These are phyloP conservation scores for Ophiostoma quercus DNA, from an alignment of 2,329 filamentous ascomycete genomes.

Conservation along the genomic window DNA sequence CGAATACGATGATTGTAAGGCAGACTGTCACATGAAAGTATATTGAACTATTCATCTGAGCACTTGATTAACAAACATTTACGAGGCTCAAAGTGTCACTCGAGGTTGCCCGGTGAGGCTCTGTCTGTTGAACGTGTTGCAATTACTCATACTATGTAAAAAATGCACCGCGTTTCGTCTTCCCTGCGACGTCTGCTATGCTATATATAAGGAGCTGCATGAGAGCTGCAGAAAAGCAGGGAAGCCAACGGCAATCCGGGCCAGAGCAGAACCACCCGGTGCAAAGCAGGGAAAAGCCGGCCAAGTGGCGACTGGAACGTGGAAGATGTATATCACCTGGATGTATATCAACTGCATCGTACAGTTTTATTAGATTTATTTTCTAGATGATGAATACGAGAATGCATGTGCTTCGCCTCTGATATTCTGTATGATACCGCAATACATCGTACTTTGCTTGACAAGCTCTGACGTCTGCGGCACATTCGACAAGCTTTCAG, in stretches of 20 bases:
- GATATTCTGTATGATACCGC: no score
- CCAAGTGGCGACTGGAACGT: conserved; percentile 4
- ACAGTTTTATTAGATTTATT: no score
- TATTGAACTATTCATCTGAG: background rate
- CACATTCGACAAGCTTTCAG: background rate
- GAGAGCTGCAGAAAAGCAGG: background rate
- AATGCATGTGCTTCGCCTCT: no score
- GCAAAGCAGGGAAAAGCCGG: conserved; percentile 11
- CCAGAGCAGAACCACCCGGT: background rate
- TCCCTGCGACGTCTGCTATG: background rate
- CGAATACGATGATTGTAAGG: background rate
- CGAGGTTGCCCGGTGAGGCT: background rate
- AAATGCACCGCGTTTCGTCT: background rate
- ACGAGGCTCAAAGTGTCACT: background rate
- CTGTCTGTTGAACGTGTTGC: background rate
- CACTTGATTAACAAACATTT: background rate
- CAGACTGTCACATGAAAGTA: background rate
- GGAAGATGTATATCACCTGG: background rate
- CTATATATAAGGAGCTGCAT: conserved; percentile 6
- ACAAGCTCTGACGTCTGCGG: background rate
- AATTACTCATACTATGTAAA: no score
- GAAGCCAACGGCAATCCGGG: background rate
- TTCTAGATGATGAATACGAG: background rate
- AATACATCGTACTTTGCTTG: background rate
- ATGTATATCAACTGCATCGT: background rate